A percentile compares a stretch with the other conserved stretches of the same genome.
These are phyloP conservation scores for Acanthamoeba healyi DNA, from an alignment of 208 protist genomes.

Conservation along the genomic window DNA sequence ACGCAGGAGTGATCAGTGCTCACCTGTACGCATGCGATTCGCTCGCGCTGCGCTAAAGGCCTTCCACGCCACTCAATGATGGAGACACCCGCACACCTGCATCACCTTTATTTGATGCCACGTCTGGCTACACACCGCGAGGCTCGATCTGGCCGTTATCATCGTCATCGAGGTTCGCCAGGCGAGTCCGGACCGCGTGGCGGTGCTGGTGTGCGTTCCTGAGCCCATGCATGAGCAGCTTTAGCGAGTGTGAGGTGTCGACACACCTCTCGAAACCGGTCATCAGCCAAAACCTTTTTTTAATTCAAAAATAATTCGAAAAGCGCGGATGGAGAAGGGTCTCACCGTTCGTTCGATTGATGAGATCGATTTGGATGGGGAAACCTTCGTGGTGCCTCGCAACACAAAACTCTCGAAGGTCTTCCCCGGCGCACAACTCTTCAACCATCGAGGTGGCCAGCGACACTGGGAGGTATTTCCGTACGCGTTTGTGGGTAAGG, in stretches of 20 bases:
- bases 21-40: too few relatives aligned
- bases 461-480: background rate
- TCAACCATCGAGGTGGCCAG: background rate
- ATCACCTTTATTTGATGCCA: too few relatives aligned
- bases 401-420: background rate
- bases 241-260: background rate
- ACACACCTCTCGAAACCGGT: too few relatives aligned
- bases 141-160: background rate
- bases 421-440: background rate
- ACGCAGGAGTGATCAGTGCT: too few relatives aligned
- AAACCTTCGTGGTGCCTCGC: background rate
- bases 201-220: background rate
- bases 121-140: too few relatives aligned
- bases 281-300: too few relatives aligned
- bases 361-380: background rate
- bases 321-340: background rate
- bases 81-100: too few relatives aligned
- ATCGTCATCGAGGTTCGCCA: background rate
- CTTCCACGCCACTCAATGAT: too few relatives aligned
- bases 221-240: background rate
- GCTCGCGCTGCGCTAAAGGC: too few relatives aligned
- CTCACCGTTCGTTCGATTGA: background rate
- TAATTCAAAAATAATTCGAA: too few relatives aligned
- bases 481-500: background rate
- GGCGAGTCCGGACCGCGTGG: background rate